Base-by-base conservation (phyloP, 345 rosid species). In the Kandelia obovata region DNA sequence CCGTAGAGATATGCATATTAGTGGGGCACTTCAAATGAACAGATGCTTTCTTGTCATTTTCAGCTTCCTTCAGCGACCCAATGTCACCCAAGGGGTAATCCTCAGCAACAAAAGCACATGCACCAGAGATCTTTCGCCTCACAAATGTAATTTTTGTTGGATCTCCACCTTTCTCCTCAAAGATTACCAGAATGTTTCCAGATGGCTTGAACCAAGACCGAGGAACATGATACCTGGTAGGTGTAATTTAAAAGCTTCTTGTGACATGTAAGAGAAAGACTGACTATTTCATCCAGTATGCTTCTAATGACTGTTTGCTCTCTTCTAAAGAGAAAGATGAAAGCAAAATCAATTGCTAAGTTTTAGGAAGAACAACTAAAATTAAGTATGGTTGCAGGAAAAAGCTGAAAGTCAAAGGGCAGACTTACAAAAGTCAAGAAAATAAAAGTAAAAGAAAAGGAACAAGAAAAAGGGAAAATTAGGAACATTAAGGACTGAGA, bases 181-280 rank as follows among this genome's bases (percentile, higher is more conserved):
- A 85, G 57, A 95, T 84, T 66, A 92, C 97, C 76, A 90, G 83
- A 72, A 86, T 59, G 61, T 95, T 95, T 61, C 96, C 88, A 3
- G 94, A 83, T 66, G 96, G 80, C 80, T 88, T 95, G 77, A 95
- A 90, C 99, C 98, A 95, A 72, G 98, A 90, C 34, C 97, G 83
- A 0, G 98, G 99, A 61, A 92, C 87, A 66, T 92, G 98, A 81
- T 95, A 90, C 99, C 97, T 88, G 79, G 16, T 37, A n/a, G 62
- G 51, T 17, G 35, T 19, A 62, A 39, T 35, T 27, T 5, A 25
- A 27, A 28, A 61, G 15, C 53, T 25, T 56, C 53, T 25, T 56
- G 59, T 23, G 16, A 56, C 17, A 56, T 11, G 49, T 31, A 64
- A 7, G 31, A 64, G 26, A 35, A 64, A 64, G 28, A 64, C 4